Evolutionary conservation across 2,329 filamentous ascomycete species (phyloP).

Genomic region (Sporothrix variecibatus): DNA sequence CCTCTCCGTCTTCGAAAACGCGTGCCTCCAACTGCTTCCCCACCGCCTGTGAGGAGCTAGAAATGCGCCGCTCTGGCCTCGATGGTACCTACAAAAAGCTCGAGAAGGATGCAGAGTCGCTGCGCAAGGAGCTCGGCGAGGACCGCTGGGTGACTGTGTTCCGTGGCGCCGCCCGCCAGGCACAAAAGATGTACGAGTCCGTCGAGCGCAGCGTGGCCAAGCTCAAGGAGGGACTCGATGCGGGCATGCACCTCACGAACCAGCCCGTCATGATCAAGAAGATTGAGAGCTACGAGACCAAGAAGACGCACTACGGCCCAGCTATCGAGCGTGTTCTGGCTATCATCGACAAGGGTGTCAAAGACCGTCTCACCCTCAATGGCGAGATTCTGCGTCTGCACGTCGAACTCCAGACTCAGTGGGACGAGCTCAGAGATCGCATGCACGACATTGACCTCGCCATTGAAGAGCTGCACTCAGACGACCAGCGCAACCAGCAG

Average conservation of each 20-base stretch:
- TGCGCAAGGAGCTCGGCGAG: slow-evolving; percentile 88
- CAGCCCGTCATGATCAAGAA: slow-evolving; percentile 73
- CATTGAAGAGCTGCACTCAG: slow-evolving; percentile 70
- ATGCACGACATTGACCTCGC: slow-evolving; percentile 75
- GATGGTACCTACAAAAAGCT: slow-evolving; percentile 87
- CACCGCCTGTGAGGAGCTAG: slow-evolving; percentile 85
- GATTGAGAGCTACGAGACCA: slow-evolving; percentile 90
- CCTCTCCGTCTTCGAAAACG: slow-evolving; percentile 80
- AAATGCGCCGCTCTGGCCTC: slow-evolving; percentile 70
- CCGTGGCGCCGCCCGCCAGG: slow-evolving; percentile 85
- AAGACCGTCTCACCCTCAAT: slow-evolving; percentile 92
- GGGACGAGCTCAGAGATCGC: slow-evolving; percentile 72
- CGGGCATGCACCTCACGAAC: slow-evolving; percentile 71
- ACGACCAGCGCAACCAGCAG: slow-evolving; percentile 64
- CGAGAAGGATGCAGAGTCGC: slow-evolving; percentile 83
- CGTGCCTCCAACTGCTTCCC: slow-evolving; percentile 80
- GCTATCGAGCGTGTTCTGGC: slow-evolving; percentile 88
- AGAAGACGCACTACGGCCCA: slow-evolving; percentile 90
- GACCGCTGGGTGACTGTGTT: slow-evolving; percentile 97
- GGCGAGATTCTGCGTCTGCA: slow-evolving; percentile 89
- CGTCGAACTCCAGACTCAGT: slow-evolving; percentile 80
- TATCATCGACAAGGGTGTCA: slow-evolving; percentile 94
- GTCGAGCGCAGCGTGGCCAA: slow-evolving; percentile 85
- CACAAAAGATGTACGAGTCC: slow-evolving; percentile 95
- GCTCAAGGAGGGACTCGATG: slow-evolving; percentile 76